These are phyloP conservation scores for Lasiosphaeria hispida DNA, from an alignment of 495 filamentous ascomycete species.

Conservation along the genomic window DNA sequence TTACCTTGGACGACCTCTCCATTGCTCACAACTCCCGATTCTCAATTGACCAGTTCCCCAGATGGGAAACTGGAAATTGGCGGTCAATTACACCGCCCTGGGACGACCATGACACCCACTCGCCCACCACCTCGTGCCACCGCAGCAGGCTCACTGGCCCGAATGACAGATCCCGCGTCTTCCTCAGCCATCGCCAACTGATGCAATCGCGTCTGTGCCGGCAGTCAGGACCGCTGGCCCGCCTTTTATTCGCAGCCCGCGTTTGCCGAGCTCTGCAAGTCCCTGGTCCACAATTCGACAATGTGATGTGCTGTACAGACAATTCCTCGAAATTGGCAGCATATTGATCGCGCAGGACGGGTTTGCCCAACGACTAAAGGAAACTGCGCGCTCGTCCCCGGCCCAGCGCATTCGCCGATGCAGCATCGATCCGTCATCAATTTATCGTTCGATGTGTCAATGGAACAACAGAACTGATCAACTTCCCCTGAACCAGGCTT, in stretches of 20 bases:
- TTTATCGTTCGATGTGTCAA: not conserved
- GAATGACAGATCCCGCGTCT: not conserved
- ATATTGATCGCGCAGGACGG: slow-evolving; percentile 4
- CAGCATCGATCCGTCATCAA: too few relatives aligned
- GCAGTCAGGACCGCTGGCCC: slow-evolving; percentile 6
- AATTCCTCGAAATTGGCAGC: slow-evolving; percentile 4
- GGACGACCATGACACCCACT: too few relatives aligned
- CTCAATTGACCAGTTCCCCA: too few relatives aligned
- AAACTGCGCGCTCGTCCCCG: not conserved
- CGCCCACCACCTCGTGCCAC: too few relatives aligned
- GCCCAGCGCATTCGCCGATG: not conserved
- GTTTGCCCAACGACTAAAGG: not conserved
- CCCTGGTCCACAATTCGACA: not conserved
- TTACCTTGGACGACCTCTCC: too few relatives aligned
- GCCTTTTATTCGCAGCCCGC: slow-evolving; percentile 1
- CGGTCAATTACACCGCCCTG: too few relatives aligned
- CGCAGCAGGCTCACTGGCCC: too few relatives aligned
- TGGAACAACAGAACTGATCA: not conserved
- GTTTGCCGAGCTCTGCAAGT: slow-evolving; percentile 1
- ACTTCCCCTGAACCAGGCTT: too few relatives aligned
- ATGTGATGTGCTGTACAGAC: not conserved
- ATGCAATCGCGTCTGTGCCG: not conserved
- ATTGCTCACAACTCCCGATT: too few relatives aligned
- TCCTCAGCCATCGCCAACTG: not conserved
- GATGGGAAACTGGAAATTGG: too few relatives aligned